Percentiles rank a stretch among this genome's conserved stretches.
phyloP scores from a whole-genome alignment of 1,139 yeast species.

The Suhomyces anneliseae region DNA sequence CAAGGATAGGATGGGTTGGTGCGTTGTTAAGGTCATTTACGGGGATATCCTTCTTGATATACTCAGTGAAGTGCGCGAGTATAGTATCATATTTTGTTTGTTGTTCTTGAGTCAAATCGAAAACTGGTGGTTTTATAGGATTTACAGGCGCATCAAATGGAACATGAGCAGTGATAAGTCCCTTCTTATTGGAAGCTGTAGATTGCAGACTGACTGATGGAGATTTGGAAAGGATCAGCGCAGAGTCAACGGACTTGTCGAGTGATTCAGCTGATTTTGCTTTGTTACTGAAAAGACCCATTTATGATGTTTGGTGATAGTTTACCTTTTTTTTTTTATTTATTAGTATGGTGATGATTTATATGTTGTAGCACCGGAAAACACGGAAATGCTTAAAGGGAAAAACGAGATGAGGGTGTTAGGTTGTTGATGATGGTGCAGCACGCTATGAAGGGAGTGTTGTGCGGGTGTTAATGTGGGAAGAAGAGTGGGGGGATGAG shows the following conservation, averaged over 20 bases:
- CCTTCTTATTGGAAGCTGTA: slow-evolving; percentile 9
- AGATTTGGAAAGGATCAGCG: slow-evolving; percentile 8
- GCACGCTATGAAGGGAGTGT: too few species aligned
- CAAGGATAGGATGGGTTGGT: slow-evolving; percentile 34
- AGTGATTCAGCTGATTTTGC: slow-evolving; percentile 5
- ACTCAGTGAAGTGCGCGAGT: slow-evolving; percentile 55
- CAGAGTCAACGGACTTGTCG: slow-evolving; percentile 3
- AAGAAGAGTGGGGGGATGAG: too few species aligned
- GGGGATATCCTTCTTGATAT: slow-evolving; percentile 22
- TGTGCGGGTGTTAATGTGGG: too few species aligned
- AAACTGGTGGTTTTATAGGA: slow-evolving; percentile 33
- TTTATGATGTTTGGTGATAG: background rate
- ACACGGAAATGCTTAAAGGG: too few species aligned
- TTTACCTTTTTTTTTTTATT: too few species aligned
- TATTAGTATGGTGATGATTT: too few species aligned
- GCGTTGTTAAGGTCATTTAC: slow-evolving; percentile 33
- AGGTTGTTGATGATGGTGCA: too few species aligned
- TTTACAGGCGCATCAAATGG: slow-evolving; percentile 45
- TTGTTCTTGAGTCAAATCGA: slow-evolving; percentile 47
- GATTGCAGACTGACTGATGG: slow-evolving; percentile 8
- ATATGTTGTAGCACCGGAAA: too few species aligned
- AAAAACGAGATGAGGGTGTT: too few species aligned
- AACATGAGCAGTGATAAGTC: slow-evolving; percentile 32
- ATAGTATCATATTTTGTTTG: slow-evolving; percentile 57
- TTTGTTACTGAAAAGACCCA: slow-evolving; percentile 7